Percentiles rank a stretch among this genome's conserved stretches.
Evolutionary conservation across 345 rosid species (phyloP).

Genomic region (Viola odorata): DNA sequence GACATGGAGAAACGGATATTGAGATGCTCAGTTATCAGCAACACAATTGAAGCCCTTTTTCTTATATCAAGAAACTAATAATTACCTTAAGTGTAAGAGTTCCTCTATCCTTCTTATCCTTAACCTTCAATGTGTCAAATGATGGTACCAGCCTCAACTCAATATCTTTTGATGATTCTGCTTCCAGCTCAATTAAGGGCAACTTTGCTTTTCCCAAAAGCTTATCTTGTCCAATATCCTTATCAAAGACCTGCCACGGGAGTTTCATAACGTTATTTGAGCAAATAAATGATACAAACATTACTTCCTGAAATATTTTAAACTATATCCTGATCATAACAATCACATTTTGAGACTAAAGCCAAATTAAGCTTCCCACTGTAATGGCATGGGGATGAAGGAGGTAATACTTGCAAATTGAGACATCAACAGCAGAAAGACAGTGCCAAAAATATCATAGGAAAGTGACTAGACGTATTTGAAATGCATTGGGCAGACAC

Average conservation of each 20-base stretch:
- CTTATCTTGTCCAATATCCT: conserved; percentile 95
- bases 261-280: conserved; percentile 6
- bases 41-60: not conserved
- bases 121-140: conserved; percentile 82
- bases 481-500: too few relatives aligned
- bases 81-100: conserved; percentile 68
- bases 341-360: too few relatives aligned
- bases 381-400: too few relatives aligned
- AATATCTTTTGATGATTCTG: conserved; percentile 43
- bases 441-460: too few relatives aligned
- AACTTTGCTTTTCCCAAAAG: conserved; percentile 73
- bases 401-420: too few relatives aligned
- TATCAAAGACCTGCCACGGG: conserved; percentile 66
- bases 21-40: not conserved
- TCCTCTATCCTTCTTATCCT: conserved; percentile 98
- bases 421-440: too few relatives aligned
- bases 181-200: conserved; percentile 54
- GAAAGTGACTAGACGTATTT: too few relatives aligned
- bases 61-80: not conserved
- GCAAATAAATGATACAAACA: conserved; percentile 1
- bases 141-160: conserved; percentile 74
- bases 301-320: not conserved
- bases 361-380: too few relatives aligned
- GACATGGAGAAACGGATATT: too few relatives aligned
- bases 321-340: too few relatives aligned